Percentiles rank a stretch among this genome's conserved stretches.
Conservation (phyloP, 352 stramenopile genomes). For the Blastocystis sp. region DNA sequence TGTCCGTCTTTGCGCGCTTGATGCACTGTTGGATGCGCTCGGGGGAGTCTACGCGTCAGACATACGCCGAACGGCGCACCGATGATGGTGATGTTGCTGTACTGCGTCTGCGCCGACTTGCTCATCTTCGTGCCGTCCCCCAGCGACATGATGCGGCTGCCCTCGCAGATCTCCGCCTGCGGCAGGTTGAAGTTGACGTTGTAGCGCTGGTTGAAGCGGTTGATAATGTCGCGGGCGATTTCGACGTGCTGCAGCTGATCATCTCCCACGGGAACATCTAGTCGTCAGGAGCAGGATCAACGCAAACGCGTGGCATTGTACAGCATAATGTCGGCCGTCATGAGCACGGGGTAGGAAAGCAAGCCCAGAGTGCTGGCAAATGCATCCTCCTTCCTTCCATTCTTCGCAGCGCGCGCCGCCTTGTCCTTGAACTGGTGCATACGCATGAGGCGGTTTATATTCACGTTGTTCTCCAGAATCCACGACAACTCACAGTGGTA, state of each 20-base stretch:
- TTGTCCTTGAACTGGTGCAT: conserved; percentile 99
- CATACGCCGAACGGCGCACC: background rate
- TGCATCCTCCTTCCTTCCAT: conserved; percentile 71
- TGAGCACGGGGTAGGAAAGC: conserved; percentile 94
- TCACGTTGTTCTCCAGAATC: conserved; percentile 92
- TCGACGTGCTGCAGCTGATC: conserved; percentile 97
- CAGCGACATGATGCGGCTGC: conserved; percentile 90
- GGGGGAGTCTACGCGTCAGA: conserved; percentile 79
- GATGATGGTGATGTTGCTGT: conserved; percentile 87
- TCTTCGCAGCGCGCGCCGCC: conserved; percentile 80
- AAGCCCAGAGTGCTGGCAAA: conserved; percentile 82
- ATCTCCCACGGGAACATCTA: conserved; percentile 92
- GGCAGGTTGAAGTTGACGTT: conserved; percentile 72
- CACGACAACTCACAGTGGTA: conserved; percentile 91
- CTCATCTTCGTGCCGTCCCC: conserved; percentile 95
- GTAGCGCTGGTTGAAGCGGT: conserved; percentile 93
- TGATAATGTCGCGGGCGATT: conserved; percentile 90
- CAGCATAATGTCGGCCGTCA: conserved; percentile 97
- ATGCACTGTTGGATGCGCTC: conserved; percentile 81
- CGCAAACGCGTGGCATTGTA: conserved; percentile 84
- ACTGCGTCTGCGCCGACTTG: conserved; percentile 85
- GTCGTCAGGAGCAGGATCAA: background rate
- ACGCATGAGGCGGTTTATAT: conserved; percentile 93
- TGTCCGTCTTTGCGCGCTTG: conserved; percentile 86
- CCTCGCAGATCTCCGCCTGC: conserved; percentile 65